Conservation (phyloP, 108 stramenopile genomes). For the Cyclostephanos tholiformis region DNA sequence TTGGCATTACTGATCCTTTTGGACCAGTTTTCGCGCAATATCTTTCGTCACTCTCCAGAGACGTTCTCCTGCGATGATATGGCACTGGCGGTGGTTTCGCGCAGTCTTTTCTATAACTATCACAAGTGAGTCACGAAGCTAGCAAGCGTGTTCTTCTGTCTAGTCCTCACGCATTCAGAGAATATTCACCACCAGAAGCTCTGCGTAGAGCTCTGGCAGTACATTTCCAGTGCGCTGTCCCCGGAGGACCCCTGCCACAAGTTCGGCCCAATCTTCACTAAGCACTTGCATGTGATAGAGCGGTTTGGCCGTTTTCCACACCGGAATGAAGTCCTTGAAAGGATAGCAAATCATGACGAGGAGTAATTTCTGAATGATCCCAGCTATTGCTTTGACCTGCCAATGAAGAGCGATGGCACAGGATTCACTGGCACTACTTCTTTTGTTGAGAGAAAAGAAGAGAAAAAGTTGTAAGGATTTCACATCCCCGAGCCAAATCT, state of each 20-base stretch:
- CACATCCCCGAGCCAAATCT: too few species aligned
- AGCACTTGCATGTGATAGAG: slow-evolving; percentile 63
- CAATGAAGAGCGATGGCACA: too few species aligned
- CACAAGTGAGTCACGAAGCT: slow-evolving; percentile 4
- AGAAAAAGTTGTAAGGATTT: too few species aligned
- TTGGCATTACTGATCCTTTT: slow-evolving; percentile 59
- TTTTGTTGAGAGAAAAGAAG: too few species aligned
- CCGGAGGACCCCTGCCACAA: background rate
- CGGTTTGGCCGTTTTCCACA: slow-evolving; percentile 79
- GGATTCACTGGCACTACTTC: too few species aligned
- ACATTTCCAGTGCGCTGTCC: background rate
- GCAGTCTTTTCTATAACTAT: slow-evolving; percentile 25
- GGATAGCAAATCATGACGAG: slow-evolving; percentile 61
- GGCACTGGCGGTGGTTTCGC: slow-evolving; percentile 23
- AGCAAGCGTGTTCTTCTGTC: slow-evolving; percentile 35
- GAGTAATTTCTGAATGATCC: slow-evolving; percentile 54
- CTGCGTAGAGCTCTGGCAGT: slow-evolving; percentile 11
- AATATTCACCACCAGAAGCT: slow-evolving; percentile 35
- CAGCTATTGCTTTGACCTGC: too few species aligned
- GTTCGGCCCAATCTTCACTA: slow-evolving; percentile 20
- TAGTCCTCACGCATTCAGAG: slow-evolving; percentile 68
- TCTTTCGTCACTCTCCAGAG: slow-evolving; percentile 63
- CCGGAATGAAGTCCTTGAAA: slow-evolving; percentile 55
- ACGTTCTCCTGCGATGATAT: slow-evolving; percentile 64
- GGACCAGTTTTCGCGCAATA: slow-evolving; percentile 73